A percentile compares a stretch with the other conserved stretches of the same genome.
Conservation (phyloP, 106 monocot genomes). For the Dendrobium catenatum region DNA sequence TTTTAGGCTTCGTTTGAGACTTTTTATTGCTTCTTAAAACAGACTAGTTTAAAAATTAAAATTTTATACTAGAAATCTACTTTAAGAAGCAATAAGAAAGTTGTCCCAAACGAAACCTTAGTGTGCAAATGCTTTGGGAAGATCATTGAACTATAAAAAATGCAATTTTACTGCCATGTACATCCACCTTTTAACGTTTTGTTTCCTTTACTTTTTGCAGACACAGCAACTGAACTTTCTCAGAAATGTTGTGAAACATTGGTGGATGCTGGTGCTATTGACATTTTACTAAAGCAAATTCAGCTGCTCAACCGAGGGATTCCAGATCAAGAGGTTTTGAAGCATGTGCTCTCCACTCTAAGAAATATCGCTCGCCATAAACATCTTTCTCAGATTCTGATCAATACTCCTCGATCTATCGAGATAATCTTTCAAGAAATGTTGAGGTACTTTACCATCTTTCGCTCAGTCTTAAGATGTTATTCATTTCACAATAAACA, state of each 20-base stretch:
- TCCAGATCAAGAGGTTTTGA: constrained; percentile 54
- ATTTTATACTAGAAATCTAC: too few species aligned
- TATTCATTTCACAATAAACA: too few species aligned
- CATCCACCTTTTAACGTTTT: background rate
- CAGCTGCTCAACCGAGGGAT: constrained; percentile 38
- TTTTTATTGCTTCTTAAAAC: too few species aligned
- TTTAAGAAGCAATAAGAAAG: too few species aligned
- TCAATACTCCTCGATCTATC: constrained; percentile 20
- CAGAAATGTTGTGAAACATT: constrained; percentile 46
- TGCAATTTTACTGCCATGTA: background rate
- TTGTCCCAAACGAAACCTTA: too few species aligned
- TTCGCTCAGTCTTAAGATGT: too few species aligned
- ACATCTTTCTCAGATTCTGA: constrained; percentile 16
- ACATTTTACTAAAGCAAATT: constrained; percentile 45
- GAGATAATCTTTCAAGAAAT: constrained; percentile 47
- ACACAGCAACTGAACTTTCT: constrained; percentile 38
- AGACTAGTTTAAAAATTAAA: too few species aligned
- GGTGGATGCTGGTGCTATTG: constrained; percentile 41
- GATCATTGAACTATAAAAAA: too few species aligned
- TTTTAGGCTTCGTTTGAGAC: too few species aligned
- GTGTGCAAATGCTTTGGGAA: too few species aligned
- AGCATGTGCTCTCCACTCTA: constrained; percentile 37
- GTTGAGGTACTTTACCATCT: constrained; percentile 30
- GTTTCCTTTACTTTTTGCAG: constrained; percentile 10
- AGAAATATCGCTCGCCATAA: constrained; percentile 39